Conservation (phyloP, 2,329 filamentous ascomycete genomes). For the Colletotrichum limetticola region DNA sequence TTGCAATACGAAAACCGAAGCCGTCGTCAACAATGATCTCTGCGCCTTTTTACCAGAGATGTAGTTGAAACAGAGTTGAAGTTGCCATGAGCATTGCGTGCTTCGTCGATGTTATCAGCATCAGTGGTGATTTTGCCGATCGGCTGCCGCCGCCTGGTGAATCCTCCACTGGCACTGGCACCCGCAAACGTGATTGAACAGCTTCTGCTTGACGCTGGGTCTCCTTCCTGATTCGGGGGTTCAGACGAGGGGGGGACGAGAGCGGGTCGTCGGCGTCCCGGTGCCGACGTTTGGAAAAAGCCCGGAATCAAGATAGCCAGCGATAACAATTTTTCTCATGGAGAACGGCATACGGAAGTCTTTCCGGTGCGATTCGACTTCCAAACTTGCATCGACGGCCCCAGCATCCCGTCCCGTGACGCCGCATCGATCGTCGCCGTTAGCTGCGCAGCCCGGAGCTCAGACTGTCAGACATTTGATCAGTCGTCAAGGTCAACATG, state of each 20-base stretch:
- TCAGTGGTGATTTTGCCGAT: constrained; percentile 31
- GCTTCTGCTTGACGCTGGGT: neutral
- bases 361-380: neutral
- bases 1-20: constrained; percentile 1
- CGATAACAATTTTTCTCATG: neutral
- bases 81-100: constrained; percentile 25
- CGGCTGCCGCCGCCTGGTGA: constrained; percentile 27
- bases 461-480: neutral
- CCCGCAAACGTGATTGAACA: neutral
- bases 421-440: constrained; percentile 16
- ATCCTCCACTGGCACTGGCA: constrained; percentile 12
- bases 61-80: constrained; percentile 32
- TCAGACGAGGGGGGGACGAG: constrained; percentile 15
- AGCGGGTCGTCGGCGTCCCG: constrained; percentile 29
- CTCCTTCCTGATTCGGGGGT: constrained; percentile 29
- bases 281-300: constrained; percentile 13
- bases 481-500: constrained; percentile 5
- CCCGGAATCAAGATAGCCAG: constrained; percentile 12
- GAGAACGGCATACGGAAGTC: neutral
- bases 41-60: constrained; percentile 20
- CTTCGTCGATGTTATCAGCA: constrained; percentile 32
- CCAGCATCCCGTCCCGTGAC: constrained; percentile 16
- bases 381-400: constrained; percentile 3
- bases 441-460: neutral
- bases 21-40: constrained; percentile 2